Percentiles rank a stretch among this genome's conserved stretches.
These are phyloP conservation scores for Sporisorium iseilematis-ciliati DNA, from an alignment of 1,284 basidiomycete genomes.

Conservation along the genomic window DNA sequence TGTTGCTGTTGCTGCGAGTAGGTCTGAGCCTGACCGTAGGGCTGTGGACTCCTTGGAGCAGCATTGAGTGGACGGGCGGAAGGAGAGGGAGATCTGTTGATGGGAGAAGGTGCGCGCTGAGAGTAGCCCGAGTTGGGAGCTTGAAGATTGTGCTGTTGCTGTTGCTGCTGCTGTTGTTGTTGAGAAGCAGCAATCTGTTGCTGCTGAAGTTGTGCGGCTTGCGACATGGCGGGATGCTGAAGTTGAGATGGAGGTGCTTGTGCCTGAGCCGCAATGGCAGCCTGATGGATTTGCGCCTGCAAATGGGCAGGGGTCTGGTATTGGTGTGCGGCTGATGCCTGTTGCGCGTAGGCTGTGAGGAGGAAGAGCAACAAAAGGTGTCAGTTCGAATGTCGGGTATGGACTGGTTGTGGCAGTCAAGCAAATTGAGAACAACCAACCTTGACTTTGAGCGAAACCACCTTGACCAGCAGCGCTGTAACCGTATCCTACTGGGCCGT, in stretches of 20 bases:
- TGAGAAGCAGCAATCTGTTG: slow-evolving; percentile 58
- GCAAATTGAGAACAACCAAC: slow-evolving; percentile 32
- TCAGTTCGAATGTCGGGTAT: neutral
- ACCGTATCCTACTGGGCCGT: slow-evolving; percentile 50
- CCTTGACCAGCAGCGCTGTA: slow-evolving; percentile 61
- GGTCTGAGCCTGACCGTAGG: slow-evolving; percentile 41
- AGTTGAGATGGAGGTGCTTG: slow-evolving; percentile 63
- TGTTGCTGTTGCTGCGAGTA: slow-evolving; percentile 43
- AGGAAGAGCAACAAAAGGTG: neutral
- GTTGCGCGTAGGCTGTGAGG: slow-evolving; percentile 56
- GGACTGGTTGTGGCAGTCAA: neutral
- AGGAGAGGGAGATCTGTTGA: slow-evolving; percentile 49
- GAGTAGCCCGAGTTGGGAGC: slow-evolving; percentile 40
- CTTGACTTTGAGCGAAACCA: slow-evolving; percentile 64
- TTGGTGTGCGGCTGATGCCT: slow-evolving; percentile 41
- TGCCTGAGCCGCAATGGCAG: slow-evolving; percentile 62
- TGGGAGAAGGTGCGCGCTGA: slow-evolving; percentile 22
- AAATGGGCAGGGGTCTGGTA: slow-evolving; percentile 48
- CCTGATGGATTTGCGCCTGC: slow-evolving; percentile 64
- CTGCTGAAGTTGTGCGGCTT: slow-evolving; percentile 62
- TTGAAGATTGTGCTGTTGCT: slow-evolving; percentile 47
- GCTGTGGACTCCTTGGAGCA: slow-evolving; percentile 37
- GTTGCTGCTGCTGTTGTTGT: slow-evolving; percentile 38
- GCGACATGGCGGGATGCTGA: slow-evolving; percentile 64
- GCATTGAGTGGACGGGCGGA: slow-evolving; percentile 40